phyloP scores from a whole-genome alignment of 2,329 filamentous ascomycete genomes.

The Xylariales sp. region DNA sequence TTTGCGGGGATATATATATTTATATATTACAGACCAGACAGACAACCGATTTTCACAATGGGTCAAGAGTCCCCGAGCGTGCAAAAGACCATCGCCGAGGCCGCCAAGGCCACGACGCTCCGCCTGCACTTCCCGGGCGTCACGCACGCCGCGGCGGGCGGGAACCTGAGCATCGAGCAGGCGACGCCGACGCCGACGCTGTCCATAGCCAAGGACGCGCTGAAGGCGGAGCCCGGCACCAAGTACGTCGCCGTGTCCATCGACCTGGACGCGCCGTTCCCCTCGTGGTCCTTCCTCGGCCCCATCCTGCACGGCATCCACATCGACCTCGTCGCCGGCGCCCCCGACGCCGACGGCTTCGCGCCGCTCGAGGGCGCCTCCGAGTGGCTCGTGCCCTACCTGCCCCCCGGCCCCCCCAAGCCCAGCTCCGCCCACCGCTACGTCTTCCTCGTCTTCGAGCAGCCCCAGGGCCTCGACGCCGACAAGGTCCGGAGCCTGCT shows the following conservation, averaged over 20 bases:
- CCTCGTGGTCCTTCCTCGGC: conserved; percentile 28
- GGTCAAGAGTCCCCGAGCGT: conserved; percentile 73
- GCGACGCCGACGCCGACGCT: conserved; percentile 29
- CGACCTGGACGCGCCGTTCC: conserved; percentile 37
- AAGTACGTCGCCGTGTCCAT: conserved; percentile 33
- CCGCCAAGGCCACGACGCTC: conserved; percentile 24
- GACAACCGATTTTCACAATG: conserved; percentile 12
- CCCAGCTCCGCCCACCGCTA: conserved; percentile 36
- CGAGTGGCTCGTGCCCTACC: conserved; percentile 31
- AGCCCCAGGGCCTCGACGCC: conserved; percentile 25
- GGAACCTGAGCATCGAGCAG: conserved; percentile 20
- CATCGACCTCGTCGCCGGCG: conserved; percentile 29
- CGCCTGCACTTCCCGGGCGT: conserved; percentile 32
- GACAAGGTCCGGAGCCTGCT: conserved; percentile 26
- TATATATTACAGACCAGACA: too few species aligned
- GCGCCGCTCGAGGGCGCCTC: conserved; percentile 28
- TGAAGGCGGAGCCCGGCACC: conserved; percentile 27
- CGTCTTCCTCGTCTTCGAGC: conserved; percentile 33
- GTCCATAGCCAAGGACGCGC: conserved; percentile 17
- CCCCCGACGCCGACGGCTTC: conserved; percentile 31
- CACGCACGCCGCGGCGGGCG: conserved; percentile 26
- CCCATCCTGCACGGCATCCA: conserved; percentile 36
- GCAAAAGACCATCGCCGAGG: conserved; percentile 72
- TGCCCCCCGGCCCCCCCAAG: conserved; percentile 30
- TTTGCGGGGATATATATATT: neutral